phyloP scores from a whole-genome alignment of 495 filamentous ascomycete species.

The Aspergillus ellipticus region DNA sequence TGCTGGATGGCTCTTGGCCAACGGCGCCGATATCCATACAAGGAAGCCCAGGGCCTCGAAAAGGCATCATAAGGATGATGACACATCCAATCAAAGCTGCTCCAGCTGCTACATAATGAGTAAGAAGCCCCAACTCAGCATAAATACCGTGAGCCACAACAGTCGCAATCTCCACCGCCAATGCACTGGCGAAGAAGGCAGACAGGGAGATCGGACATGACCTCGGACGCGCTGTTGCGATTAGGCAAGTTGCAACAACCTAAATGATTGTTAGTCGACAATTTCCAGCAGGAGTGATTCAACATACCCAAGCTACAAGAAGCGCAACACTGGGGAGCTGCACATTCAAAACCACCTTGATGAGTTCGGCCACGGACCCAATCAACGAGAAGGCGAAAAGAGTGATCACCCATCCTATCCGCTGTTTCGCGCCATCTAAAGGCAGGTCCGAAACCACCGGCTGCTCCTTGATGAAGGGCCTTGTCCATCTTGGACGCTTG shows the following conservation, averaged over 20 bases:
- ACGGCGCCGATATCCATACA: constrained; percentile 58
- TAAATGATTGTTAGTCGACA: constrained; percentile 15
- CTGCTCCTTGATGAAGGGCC: constrained; percentile 44
- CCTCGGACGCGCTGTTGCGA: constrained; percentile 47
- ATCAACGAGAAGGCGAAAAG: constrained; percentile 41
- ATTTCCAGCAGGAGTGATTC: neutral
- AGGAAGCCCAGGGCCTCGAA: constrained; percentile 58
- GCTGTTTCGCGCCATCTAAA: constrained; percentile 21
- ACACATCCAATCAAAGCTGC: constrained; percentile 42
- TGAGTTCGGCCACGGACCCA: constrained; percentile 38
- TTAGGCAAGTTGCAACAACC: constrained; percentile 42
- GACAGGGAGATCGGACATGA: constrained; percentile 36
- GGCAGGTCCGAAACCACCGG: constrained; percentile 28
- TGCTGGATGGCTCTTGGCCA: constrained; percentile 51
- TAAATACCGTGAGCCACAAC: constrained; percentile 22
- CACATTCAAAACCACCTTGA: constrained; percentile 33
- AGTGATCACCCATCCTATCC: constrained; percentile 28
- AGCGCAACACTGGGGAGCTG: constrained; percentile 25
- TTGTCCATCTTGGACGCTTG: constrained; percentile 48
- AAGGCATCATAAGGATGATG: constrained; percentile 66
- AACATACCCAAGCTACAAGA: constrained; percentile 47
- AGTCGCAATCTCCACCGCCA: constrained; percentile 39
- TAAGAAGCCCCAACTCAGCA: constrained; percentile 28
- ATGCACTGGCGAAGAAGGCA: constrained; percentile 28
- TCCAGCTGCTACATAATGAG: constrained; percentile 37